Percentiles rank a stretch among this genome's conserved stretches.
phyloP scores from a whole-genome alignment of 208 protist genomes.

The Leishmania gerbilli region DNA sequence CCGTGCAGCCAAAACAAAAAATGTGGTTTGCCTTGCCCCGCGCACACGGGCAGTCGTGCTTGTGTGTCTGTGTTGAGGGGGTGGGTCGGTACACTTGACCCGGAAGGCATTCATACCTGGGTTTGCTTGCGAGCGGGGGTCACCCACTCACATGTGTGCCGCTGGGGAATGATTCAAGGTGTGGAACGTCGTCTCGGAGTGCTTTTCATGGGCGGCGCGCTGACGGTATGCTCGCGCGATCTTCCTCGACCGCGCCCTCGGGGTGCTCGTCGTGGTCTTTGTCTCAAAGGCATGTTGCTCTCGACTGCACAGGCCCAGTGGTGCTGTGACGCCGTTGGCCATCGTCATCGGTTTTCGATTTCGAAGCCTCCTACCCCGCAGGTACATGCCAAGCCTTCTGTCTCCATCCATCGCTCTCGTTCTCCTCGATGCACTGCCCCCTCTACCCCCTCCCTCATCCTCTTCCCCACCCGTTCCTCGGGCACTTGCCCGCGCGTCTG shows the following conservation, averaged over 20 bases:
- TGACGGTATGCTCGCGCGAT: neutral
- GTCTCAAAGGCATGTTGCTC: neutral
- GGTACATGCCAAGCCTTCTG: neutral
- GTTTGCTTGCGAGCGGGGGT: neutral
- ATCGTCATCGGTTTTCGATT: neutral
- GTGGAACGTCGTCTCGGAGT: neutral
- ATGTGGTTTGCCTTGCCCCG: neutral
- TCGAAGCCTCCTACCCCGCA: neutral
- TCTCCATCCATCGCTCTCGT: neutral
- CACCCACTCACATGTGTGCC: neutral
- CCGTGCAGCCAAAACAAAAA: no score
- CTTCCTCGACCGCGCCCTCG: neutral
- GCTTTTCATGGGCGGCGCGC: neutral
- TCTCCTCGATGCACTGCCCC: neutral
- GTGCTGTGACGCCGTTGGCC: neutral
- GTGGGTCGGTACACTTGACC: neutral
- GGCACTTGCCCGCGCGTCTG: neutral
- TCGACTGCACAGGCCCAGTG: neutral
- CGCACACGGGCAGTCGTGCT: neutral
- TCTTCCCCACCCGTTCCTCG: neutral
- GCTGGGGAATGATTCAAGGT: neutral
- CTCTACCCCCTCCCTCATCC: neutral
- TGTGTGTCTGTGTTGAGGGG: neutral
- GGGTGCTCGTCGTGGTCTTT: neutral
- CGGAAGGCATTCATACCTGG: neutral